These are phyloP conservation scores for Phytophthora crassamura DNA, from an alignment of 352 stramenopile species.

Conservation along the genomic window DNA sequence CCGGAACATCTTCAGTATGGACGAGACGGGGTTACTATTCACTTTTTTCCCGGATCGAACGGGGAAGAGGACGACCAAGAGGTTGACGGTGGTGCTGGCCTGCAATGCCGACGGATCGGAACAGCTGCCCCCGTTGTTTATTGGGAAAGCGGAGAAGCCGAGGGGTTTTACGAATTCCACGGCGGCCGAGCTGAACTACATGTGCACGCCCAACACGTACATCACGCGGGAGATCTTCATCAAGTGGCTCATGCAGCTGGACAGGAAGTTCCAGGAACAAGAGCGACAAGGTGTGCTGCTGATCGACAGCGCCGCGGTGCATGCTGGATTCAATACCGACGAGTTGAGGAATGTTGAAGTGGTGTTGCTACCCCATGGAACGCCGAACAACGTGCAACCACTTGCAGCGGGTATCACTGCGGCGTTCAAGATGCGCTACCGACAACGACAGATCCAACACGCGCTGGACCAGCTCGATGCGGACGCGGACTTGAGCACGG, in stretches of 20 bases:
- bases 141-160: slow-evolving; percentile 42
- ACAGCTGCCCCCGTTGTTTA: slow-evolving; percentile 39
- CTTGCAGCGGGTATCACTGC: slow-evolving; percentile 31
- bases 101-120: slow-evolving; percentile 48
- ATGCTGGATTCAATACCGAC: slow-evolving; percentile 25
- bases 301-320: slow-evolving; percentile 34
- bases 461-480: slow-evolving; percentile 34
- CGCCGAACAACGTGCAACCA: slow-evolving; percentile 25
- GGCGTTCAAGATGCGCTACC: slow-evolving; percentile 39
- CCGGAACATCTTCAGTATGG: slow-evolving; percentile 34
- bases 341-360: slow-evolving; percentile 38
- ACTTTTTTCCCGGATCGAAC: slow-evolving; percentile 31
- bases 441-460: slow-evolving; percentile 37
- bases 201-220: slow-evolving; percentile 30
- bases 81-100: slow-evolving; percentile 32
- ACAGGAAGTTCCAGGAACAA: slow-evolving; percentile 29
- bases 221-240: slow-evolving; percentile 46
- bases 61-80: slow-evolving; percentile 29
- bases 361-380: slow-evolving; percentile 24
- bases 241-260: slow-evolving; percentile 39
- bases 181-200: slow-evolving; percentile 35
- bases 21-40: slow-evolving; percentile 36
- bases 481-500: slow-evolving; percentile 21
- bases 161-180: slow-evolving; percentile 31
- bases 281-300: slow-evolving; percentile 36